These are phyloP conservation scores for Astrocystis sublimbata DNA, from an alignment of 495 filamentous ascomycete species.

Conservation along the genomic window DNA sequence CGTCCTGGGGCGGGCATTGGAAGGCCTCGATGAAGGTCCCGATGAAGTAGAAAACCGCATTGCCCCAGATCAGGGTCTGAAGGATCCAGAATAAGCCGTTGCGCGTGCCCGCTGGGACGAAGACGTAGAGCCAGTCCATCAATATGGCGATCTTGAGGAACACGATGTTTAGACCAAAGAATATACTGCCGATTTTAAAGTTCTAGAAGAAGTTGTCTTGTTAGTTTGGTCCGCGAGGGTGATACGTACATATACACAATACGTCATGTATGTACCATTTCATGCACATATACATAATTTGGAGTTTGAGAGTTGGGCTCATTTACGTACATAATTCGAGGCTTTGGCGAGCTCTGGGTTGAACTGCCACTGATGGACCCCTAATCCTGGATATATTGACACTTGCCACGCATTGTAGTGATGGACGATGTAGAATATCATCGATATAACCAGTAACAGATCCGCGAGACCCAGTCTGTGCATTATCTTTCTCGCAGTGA, in stretches of 20 bases:
- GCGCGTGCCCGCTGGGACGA: constrained; percentile 26
- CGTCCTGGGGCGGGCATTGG: constrained; percentile 45
- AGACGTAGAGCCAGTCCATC: constrained; percentile 26
- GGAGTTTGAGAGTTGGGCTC: not conserved
- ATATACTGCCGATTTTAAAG: constrained; percentile 17
- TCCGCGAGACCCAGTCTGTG: constrained; percentile 8
- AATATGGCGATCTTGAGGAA: constrained; percentile 28
- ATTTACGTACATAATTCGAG: constrained; percentile 17
- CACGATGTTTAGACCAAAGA: constrained; percentile 24
- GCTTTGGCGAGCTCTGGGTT: constrained; percentile 5
- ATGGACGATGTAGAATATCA: constrained; percentile 12
- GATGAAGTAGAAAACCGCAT: constrained; percentile 28
- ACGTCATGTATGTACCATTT: no score
- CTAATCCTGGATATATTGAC: constrained; percentile 5
- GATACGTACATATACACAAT: not conserved
- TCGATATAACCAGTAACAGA: constrained; percentile 11
- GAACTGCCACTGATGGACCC: constrained; percentile 9
- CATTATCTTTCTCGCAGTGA: constrained; percentile 2
- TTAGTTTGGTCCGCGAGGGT: constrained; percentile 5
- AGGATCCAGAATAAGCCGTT: constrained; percentile 34
- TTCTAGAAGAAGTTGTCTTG: not conserved
- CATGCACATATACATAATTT: no score
- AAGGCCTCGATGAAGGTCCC: constrained; percentile 33
- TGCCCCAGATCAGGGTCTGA: constrained; percentile 28
- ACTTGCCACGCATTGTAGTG: constrained; percentile 12